Evolutionary conservation across 441 rosid species (phyloP), one percentile per base, ranked within the genome.

Genomic region (Iberis amara): DNA sequence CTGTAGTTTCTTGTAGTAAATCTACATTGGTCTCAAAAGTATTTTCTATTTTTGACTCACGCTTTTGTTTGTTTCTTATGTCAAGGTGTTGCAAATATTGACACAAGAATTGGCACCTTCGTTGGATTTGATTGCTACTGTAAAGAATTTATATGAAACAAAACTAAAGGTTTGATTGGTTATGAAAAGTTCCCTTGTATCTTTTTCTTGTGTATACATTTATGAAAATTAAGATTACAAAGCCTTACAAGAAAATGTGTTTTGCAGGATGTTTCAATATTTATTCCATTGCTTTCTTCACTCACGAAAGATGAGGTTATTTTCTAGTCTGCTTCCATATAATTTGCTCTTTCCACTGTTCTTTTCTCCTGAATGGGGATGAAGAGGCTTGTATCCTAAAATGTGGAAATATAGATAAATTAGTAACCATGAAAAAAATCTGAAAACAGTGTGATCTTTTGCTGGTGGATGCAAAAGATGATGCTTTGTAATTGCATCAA

Each of bases 271-370:
- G 97, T 85, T 66, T 80, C 92, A 27, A 82, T 94, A 64, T 85
- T 94, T 51, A 87, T 94, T 74, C 99, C 99, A 50, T 80, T 94
- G 82, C 76, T 94, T 66, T 80, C 96, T 68, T 94, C 96, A 56
- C 85, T 94, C 54, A 78, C 99, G 38, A 94, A 90, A 76, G 75
- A 76, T 18, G 99, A 90, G 99, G 99, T 94, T 47, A 66, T 41
- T 46, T 40, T 48, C 23, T 46, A 43, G 53, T 8, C 39, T 13
- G 36, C 31, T 54, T 55, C 47, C 62, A 55, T 48, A 31, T 33
- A 15, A 38, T 52, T 38, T 66, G 27, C 50, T 52, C 24, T 32
- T 45, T 42, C 28, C 50, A 31, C 32, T 62, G 28, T 12, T 43
- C 24, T 40, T 40, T 49, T 8, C 3, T 36, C 51, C 26, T 55